A percentile compares a stretch with the other conserved stretches of the same genome.
These are phyloP conservation scores for Talinum fruticosum DNA, from an alignment of 148 eudicot species.

Conservation along the genomic window DNA sequence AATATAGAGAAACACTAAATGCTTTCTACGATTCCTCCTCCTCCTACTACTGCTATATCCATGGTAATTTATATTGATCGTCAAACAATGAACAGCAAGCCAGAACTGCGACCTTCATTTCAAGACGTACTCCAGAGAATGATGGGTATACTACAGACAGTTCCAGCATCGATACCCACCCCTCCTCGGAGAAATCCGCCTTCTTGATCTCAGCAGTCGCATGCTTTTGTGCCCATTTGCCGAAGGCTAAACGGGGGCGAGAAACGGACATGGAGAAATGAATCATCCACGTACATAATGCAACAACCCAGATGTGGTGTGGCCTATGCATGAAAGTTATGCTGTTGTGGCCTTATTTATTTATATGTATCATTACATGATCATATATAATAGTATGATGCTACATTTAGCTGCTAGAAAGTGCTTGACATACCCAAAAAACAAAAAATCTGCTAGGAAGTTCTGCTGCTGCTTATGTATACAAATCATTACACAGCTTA, in stretches of 20 bases:
- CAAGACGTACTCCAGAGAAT: slow-evolving; percentile 53
- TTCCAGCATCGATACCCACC: slow-evolving; percentile 17
- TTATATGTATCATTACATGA: background rate
- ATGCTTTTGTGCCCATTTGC: background rate
- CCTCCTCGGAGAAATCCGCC: slow-evolving; percentile 22
- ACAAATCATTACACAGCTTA: background rate
- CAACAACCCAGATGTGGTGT: background rate
- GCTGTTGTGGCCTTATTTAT: background rate
- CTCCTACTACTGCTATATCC: background rate
- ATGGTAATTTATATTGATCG: background rate
- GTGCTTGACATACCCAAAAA: no score
- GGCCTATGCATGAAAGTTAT: no score
- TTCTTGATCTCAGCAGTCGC: background rate
- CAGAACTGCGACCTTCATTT: slow-evolving; percentile 67
- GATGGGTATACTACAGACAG: slow-evolving; percentile 43
- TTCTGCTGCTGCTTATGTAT: background rate
- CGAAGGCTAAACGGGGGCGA: background rate
- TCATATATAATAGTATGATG: background rate
- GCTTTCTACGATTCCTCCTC: no score
- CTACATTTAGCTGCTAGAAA: background rate
- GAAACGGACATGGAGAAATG: background rate
- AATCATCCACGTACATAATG: background rate
- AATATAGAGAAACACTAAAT: no score
- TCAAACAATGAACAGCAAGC: slow-evolving; percentile 42
- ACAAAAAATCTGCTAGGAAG: no score